These are phyloP conservation scores for Alternaria sp. DNA, from an alignment of 2,329 filamentous ascomycete species.

Conservation along the genomic window DNA sequence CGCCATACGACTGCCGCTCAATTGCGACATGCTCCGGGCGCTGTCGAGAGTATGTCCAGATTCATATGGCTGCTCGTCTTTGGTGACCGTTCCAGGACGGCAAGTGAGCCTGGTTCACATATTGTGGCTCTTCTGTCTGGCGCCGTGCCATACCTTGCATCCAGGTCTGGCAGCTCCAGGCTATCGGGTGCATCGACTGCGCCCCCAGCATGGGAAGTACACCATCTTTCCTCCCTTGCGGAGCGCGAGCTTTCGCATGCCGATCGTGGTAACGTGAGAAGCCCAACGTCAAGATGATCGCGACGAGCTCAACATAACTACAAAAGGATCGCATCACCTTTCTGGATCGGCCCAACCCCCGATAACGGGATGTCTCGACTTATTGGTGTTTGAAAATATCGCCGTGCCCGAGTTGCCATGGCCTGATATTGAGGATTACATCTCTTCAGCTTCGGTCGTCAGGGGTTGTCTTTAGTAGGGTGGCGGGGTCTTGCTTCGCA, in stretches of 20 bases:
- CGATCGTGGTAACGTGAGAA: not conserved
- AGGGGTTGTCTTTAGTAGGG: not conserved
- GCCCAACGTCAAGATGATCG: not conserved
- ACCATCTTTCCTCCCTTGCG: not conserved
- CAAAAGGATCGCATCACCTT: not conserved
- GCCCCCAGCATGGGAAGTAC: not conserved
- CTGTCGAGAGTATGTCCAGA: not conserved
- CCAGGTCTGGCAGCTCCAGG: slow-evolving; percentile 4
- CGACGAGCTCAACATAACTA: not conserved
- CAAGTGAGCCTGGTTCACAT: slow-evolving; percentile 2
- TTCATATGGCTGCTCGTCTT: not conserved
- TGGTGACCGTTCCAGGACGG: not conserved
- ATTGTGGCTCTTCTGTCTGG: not conserved
- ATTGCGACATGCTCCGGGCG: not conserved
- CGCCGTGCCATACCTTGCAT: not conserved
- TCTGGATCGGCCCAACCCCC: not conserved
- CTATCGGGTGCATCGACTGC: slow-evolving; percentile 1
- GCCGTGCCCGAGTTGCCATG: not conserved
- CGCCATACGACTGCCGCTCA: not conserved
- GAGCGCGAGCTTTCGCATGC: not conserved
- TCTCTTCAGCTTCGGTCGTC: not conserved
- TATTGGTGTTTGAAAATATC: not conserved
- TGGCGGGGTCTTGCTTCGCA: slow-evolving; percentile 16
- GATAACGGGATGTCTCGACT: not conserved
- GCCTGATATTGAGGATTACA: not conserved